Conservation (phyloP, 768 basidiomycete species). For the Tubosaeta brunneosetosa region DNA sequence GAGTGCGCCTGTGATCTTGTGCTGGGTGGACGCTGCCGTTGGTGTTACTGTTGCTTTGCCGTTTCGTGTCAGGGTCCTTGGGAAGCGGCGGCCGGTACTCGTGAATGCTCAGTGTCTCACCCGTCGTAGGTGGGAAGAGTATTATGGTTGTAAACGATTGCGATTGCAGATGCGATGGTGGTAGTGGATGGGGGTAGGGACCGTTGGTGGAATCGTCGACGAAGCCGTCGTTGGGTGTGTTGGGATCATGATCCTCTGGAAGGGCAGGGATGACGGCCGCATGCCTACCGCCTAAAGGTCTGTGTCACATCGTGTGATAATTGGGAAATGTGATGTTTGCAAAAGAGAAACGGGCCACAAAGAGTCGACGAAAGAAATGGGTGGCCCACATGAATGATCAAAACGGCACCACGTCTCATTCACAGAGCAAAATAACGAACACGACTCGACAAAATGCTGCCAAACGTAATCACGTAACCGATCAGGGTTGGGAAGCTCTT, state of each 20-base stretch:
- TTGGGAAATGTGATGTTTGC: constrained; percentile 23
- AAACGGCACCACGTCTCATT: constrained; percentile 32
- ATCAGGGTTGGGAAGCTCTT: no score
- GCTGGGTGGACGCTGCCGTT: constrained; percentile 4
- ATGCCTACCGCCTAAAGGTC: no score
- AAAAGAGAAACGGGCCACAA: constrained; percentile 18
- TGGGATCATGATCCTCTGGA: no score
- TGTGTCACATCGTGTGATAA: no score
- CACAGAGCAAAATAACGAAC: no score
- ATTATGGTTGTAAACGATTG: constrained; percentile 25
- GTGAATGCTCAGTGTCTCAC: constrained; percentile 28
- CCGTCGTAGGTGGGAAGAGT: constrained; percentile 6
- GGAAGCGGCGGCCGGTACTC: constrained; percentile 28
- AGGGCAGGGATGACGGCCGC: no score
- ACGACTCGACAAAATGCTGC: no score
- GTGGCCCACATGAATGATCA: no score
- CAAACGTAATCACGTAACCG: no score
- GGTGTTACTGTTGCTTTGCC: constrained; percentile 8
- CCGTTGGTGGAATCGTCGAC: background rate
- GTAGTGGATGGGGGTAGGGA: constrained; percentile 20
- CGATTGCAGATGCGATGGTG: constrained; percentile 13
- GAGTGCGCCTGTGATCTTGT: constrained; percentile 11
- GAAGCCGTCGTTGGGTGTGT: no score
- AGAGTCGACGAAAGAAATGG: constrained; percentile 66
- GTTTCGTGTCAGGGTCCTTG: constrained; percentile 19